Evolutionary conservation across 306 rosid species (phyloP).

Genomic region (Fagus crenata): DNA sequence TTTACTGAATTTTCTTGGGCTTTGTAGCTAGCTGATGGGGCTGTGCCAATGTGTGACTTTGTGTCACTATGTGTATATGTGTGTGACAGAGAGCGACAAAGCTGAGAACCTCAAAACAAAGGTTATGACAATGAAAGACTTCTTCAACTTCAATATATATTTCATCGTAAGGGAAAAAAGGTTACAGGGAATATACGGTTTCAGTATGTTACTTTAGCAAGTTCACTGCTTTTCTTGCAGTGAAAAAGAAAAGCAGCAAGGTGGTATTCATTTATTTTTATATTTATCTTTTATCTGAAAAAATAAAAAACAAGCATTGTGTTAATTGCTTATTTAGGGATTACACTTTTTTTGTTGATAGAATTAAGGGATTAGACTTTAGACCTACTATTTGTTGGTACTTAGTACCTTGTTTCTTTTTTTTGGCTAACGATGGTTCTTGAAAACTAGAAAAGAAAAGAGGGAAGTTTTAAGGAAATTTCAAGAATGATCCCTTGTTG

Average conservation of each 20-base stretch:
- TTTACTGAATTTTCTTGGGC: neutral
- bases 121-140: neutral
- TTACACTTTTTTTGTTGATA: neutral
- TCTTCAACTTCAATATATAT: conserved; percentile 10
- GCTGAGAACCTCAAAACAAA: neutral
- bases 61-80: too few relatives aligned
- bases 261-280: neutral
- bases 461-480: neutral
- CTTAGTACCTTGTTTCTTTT: neutral
- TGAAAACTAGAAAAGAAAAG: neutral
- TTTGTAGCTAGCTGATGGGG: neutral
- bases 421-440: neutral
- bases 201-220: conserved; percentile 45
- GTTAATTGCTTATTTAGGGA: neutral
- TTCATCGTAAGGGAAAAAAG: conserved; percentile 60
- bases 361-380: neutral
- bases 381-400: too few relatives aligned
- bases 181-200: conserved; percentile 56
- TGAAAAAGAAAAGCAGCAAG: conserved; percentile 9
- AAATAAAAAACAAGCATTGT: neutral
- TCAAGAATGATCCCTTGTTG: neutral
- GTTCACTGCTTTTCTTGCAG: conserved; percentile 65
- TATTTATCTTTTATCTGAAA: neutral
- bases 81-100: neutral
- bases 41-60: neutral